Evolutionary conservation across 805 yeast genomes (phyloP).

Genomic region (Metschnikowia lochheadii): DNA sequence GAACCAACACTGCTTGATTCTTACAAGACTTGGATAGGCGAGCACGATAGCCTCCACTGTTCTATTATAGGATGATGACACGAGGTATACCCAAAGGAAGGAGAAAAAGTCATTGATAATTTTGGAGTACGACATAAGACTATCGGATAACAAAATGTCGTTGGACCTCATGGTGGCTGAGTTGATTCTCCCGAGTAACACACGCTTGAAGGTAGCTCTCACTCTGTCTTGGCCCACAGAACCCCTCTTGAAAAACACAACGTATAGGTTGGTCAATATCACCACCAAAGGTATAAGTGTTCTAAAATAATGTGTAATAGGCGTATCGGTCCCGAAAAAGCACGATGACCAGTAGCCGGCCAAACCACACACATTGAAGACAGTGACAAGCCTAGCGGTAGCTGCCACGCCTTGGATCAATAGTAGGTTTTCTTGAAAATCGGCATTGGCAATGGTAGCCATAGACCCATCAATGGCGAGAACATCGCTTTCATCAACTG

Average conservation of each 20-base stretch:
- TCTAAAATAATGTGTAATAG: neutral
- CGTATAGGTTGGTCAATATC: neutral
- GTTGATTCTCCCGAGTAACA: slow-evolving; percentile 58
- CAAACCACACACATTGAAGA: slow-evolving; percentile 17
- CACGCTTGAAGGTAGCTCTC: slow-evolving; percentile 47
- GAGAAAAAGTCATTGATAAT: slow-evolving; percentile 69
- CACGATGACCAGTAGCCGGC: slow-evolving; percentile 17
- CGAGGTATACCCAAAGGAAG: slow-evolving; percentile 43
- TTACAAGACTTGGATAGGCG: slow-evolving; percentile 62
- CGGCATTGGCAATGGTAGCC: slow-evolving; percentile 29
- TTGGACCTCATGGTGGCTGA: slow-evolving; percentile 55
- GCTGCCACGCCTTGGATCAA: slow-evolving; percentile 33
- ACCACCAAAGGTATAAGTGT: slow-evolving; percentile 1
- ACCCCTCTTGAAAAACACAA: slow-evolving; percentile 18
- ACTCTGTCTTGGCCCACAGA: slow-evolving; percentile 42
- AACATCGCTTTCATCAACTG: slow-evolving; percentile 19
- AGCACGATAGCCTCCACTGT: slow-evolving; percentile 30
- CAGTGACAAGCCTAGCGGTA: slow-evolving; percentile 26
- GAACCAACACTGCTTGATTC: slow-evolving; percentile 75
- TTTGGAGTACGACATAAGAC: slow-evolving; percentile 75
- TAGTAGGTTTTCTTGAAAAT: slow-evolving; percentile 25
- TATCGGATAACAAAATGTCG: slow-evolving; percentile 81
- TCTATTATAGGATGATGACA: slow-evolving; percentile 22
- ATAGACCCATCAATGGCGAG: slow-evolving; percentile 28
- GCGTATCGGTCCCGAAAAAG: neutral